Conservation (phyloP, 257 asterid species). For the Cruciata laevipes region DNA sequence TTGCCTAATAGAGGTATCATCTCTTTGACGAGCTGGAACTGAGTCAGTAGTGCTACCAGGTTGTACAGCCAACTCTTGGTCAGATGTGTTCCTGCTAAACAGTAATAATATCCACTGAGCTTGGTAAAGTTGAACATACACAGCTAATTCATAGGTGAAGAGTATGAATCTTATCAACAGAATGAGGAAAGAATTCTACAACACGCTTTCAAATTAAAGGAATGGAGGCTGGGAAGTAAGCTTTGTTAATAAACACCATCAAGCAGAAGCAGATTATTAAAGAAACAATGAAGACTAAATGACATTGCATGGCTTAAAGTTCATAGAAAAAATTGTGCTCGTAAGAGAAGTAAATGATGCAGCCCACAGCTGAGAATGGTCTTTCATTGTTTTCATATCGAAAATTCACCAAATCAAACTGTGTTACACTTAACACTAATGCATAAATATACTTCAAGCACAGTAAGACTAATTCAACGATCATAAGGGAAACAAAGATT, state of each 20-base stretch:
- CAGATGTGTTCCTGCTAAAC: constrained; percentile 42
- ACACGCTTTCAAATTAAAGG: neutral
- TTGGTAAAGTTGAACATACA: constrained; percentile 12
- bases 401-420: neutral
- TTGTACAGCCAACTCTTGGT: constrained; percentile 43
- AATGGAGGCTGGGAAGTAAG: neutral
- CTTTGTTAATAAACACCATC: neutral
- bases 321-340: neutral
- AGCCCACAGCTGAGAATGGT: neutral
- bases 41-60: constrained; percentile 35
- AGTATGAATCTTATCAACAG: neutral
- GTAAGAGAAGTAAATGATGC: neutral
- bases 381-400: neutral
- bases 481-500: neutral
- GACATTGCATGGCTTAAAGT: neutral
- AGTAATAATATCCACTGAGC: constrained; percentile 11
- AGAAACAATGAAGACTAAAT: neutral
- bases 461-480: neutral
- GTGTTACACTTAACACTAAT: neutral
- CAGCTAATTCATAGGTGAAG: neutral
- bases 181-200: neutral
- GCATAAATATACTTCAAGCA: neutral
- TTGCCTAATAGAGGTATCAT: constrained; percentile 56
- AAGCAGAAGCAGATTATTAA: neutral
- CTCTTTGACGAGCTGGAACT: constrained; percentile 35